A percentile compares a stretch with the other conserved stretches of the same genome.
Evolutionary conservation across 139 green algal genomes (phyloP).

Genomic region (Chlamydomonas sp.): DNA sequence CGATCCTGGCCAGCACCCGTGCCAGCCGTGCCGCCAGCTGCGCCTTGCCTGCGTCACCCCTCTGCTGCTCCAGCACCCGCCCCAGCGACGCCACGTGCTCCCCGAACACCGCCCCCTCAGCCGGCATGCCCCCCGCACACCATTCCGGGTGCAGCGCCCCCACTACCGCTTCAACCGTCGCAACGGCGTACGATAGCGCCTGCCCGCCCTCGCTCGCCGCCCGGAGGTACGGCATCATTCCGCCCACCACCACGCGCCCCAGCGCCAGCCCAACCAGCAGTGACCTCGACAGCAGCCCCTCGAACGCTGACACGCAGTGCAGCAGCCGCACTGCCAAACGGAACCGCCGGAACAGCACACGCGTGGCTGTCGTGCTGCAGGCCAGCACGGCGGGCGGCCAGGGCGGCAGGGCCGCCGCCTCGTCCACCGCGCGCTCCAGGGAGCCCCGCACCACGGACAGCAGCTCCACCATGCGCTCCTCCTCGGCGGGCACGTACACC

Average conservation of each 20-base stretch:
- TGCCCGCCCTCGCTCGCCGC: constrained; percentile 31
- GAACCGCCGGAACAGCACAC: constrained; percentile 66
- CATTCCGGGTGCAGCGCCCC: constrained; percentile 53
- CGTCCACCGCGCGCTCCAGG: constrained; percentile 54
- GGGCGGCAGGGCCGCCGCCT: constrained; percentile 47
- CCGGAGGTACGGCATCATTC: constrained; percentile 67
- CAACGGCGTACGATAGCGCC: constrained; percentile 48
- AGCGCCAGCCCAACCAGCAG: constrained; percentile 60
- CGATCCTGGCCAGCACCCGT: constrained; percentile 12
- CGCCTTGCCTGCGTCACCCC: background rate
- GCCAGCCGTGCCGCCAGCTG: background rate
- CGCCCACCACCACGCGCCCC: constrained; percentile 47
- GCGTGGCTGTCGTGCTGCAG: constrained; percentile 47
- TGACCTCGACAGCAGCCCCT: constrained; percentile 60
- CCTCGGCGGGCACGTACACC: constrained; percentile 77
- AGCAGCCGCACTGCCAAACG: constrained; percentile 67
- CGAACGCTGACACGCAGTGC: constrained; percentile 54
- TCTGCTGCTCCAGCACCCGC: constrained; percentile 25
- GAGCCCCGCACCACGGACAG: constrained; percentile 34
- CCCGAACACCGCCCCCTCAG: constrained; percentile 3
- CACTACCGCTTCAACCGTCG: constrained; percentile 52
- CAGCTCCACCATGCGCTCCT: constrained; percentile 59
- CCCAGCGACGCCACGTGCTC: constrained; percentile 14
- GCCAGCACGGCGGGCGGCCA: constrained; percentile 69
- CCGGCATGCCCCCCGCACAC: constrained; percentile 34